Conservation (phyloP, 306 rosid genomes). For the Quercus variabilis region DNA sequence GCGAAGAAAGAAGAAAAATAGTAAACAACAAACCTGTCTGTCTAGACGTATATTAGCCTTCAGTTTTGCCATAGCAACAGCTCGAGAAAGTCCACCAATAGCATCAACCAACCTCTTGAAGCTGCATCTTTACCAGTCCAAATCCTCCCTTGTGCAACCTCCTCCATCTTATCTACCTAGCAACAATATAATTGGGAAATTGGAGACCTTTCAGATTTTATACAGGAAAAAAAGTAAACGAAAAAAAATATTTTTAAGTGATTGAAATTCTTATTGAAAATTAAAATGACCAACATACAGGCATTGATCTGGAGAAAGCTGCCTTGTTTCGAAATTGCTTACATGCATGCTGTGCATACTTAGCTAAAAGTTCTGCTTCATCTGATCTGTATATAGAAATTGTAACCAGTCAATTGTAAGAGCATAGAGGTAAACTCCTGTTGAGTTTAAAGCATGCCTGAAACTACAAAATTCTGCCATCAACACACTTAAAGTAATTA, state of each 20-base stretch:
- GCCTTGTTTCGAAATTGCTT: constrained; percentile 87
- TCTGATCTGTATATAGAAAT: constrained; percentile 55
- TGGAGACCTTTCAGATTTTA: neutral
- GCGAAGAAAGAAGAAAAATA: neutral
- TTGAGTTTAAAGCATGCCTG: no score
- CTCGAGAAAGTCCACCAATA: constrained; percentile 84
- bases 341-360: constrained; percentile 65
- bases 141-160: constrained; percentile 92
- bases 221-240: neutral
- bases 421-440: neutral
- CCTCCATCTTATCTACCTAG: constrained; percentile 91
- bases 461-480: no score
- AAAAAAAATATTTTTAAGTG: neutral
- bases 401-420: neutral
- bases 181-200: constrained; percentile 5
- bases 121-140: constrained; percentile 89
- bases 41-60: constrained; percentile 91
- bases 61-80: constrained; percentile 81
- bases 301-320: constrained; percentile 82
- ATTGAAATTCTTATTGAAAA: neutral
- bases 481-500: no score
- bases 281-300: constrained; percentile 39
- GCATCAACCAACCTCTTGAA: constrained; percentile 83
- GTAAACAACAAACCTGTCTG: constrained; percentile 42
- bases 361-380: constrained; percentile 86